Conservation (phyloP, 202 grass and related monocot species). For the Cymbopogon flexuosus region DNA sequence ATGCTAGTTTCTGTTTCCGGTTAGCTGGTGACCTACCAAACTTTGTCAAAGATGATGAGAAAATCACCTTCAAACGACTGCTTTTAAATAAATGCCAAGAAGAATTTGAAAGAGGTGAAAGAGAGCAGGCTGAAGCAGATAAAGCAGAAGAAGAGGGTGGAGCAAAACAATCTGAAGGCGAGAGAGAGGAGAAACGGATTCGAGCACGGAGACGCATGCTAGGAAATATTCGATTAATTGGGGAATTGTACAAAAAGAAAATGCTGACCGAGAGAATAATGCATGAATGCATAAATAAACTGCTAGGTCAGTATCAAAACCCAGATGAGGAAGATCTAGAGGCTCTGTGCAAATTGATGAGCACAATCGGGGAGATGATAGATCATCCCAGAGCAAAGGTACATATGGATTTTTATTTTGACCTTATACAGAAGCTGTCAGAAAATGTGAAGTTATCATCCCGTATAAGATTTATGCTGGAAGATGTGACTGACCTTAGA, state of each 20-base stretch:
- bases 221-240: constrained; percentile 88
- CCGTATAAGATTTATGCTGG: constrained; percentile 70
- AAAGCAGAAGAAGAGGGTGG: constrained; percentile 51
- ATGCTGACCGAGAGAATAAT: constrained; percentile 94
- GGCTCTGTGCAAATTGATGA: constrained; percentile 86
- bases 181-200: constrained; percentile 61
- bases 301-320: constrained; percentile 65
- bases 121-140: constrained; percentile 43
- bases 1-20: constrained; percentile 72
- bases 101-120: constrained; percentile 53
- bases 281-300: constrained; percentile 94
- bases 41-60: constrained; percentile 66
- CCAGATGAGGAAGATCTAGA: constrained; percentile 92
- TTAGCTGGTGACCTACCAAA: constrained; percentile 64
- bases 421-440: constrained; percentile 53
- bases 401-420: constrained; percentile 89
- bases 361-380: constrained; percentile 91
- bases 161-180: constrained; percentile 49
- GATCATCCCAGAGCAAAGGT: constrained; percentile 78
- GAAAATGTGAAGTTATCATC: constrained; percentile 58
- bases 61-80: constrained; percentile 81
- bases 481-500: constrained; percentile 82
- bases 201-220: constrained; percentile 66
- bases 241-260: constrained; percentile 86
- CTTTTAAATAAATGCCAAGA: constrained; percentile 58